phyloP scores from a whole-genome alignment of 1,284 basidiomycete genomes.

The Malassezia dermatis region DNA sequence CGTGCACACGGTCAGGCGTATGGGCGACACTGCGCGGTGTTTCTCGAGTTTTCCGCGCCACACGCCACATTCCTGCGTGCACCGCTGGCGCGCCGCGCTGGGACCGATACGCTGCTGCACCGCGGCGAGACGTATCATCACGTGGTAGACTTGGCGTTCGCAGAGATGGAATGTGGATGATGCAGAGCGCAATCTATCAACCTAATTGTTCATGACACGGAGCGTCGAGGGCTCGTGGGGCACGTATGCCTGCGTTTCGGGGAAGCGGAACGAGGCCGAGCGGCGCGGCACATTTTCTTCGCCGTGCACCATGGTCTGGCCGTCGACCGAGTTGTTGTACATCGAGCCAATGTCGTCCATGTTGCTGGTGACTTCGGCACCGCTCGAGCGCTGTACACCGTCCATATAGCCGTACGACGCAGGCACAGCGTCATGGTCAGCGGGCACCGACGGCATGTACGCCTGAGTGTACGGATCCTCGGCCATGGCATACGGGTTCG shows the following conservation, averaged over 20 bases:
- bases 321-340: slow-evolving; percentile 10
- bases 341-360: background rate
- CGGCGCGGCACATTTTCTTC: slow-evolving; percentile 1
- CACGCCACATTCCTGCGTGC: slow-evolving; percentile 33
- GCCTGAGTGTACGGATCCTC: background rate
- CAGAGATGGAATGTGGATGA: background rate
- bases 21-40: slow-evolving; percentile 19
- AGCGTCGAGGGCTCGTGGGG: slow-evolving; percentile 4
- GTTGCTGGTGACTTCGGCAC: slow-evolving; percentile 8
- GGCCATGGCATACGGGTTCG: background rate
- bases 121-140: slow-evolving; percentile 25
- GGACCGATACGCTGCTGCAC: slow-evolving; percentile 27
- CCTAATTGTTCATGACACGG: slow-evolving; percentile 11
- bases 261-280: slow-evolving; percentile 16
- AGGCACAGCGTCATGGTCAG: background rate
- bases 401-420: slow-evolving; percentile 20
- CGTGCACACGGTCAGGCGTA: slow-evolving; percentile 18
- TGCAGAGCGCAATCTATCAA: background rate
- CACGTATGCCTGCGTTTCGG: slow-evolving; percentile 8
- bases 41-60: slow-evolving; percentile 39
- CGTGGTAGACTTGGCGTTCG: slow-evolving; percentile 10
- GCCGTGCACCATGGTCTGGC: slow-evolving; percentile 6
- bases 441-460: background rate
- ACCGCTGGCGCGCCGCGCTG: slow-evolving; percentile 20
- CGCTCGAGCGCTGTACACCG: slow-evolving; percentile 23